Conservation (phyloP, 1,139 yeast genomes). For the Geotrichum reessii region DNA sequence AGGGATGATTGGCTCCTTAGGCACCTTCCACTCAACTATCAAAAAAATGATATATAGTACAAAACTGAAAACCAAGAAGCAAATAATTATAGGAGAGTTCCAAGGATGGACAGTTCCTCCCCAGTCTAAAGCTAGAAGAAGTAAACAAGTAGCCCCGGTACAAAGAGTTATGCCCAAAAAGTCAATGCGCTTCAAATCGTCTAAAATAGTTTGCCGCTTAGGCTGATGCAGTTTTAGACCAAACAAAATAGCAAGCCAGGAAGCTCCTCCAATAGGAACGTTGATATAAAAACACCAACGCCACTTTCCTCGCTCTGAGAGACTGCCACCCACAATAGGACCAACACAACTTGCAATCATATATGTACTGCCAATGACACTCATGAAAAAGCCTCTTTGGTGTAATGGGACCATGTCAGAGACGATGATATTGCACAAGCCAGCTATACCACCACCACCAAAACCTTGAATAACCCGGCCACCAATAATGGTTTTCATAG, state of each 20-base stretch:
- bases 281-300: constrained; percentile 76
- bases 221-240: constrained; percentile 35
- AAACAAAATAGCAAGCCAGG: constrained; percentile 40
- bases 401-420: constrained; percentile 56
- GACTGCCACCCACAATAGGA: constrained; percentile 66
- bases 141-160: constrained; percentile 41
- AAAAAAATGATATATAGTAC: constrained; percentile 41
- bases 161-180: constrained; percentile 43
- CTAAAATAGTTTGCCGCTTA: constrained; percentile 22
- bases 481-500: constrained; percentile 55
- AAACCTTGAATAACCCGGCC: constrained; percentile 63
- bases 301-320: constrained; percentile 61
- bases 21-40: constrained; percentile 36
- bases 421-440: constrained; percentile 50
- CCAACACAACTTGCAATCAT: constrained; percentile 57
- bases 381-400: constrained; percentile 45
- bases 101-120: constrained; percentile 46
- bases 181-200: constrained; percentile 44
- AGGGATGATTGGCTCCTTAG: constrained; percentile 43
- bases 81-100: constrained; percentile 53
- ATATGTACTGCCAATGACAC: constrained; percentile 47
- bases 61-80: constrained; percentile 39
- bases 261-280: constrained; percentile 59
- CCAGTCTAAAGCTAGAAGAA: constrained; percentile 47
- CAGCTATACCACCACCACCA: constrained; percentile 57